phyloP scores from a whole-genome alignment of 441 rosid genomes.

The Rhodomyrtus psidioides region DNA sequence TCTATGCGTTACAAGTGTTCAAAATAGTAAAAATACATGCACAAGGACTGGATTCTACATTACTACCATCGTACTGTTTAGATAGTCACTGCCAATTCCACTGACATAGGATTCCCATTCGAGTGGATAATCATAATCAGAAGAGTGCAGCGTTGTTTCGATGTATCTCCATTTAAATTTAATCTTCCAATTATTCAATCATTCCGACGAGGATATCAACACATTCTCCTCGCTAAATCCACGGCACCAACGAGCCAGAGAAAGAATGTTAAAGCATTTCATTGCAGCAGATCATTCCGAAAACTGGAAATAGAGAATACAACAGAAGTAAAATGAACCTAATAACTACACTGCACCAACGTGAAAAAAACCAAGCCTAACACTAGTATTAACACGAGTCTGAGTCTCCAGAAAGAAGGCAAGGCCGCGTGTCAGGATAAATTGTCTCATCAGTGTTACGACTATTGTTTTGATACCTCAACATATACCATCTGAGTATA shows the following conservation, averaged over 20 bases:
- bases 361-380: not conserved
- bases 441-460: slow-evolving; percentile 15
- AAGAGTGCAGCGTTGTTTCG: not conserved
- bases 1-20: not conserved
- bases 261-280: not conserved
- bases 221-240: not conserved
- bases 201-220: not conserved
- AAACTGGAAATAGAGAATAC: not conserved
- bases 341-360: not conserved
- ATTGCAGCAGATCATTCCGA: not conserved
- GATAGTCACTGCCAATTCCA: not conserved
- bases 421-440: not conserved
- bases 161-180: not conserved
- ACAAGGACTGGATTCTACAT: not conserved
- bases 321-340: not conserved
- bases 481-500: slow-evolving; percentile 96
- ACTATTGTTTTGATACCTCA: slow-evolving; percentile 55
- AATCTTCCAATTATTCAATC: not conserved
- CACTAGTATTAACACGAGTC: slow-evolving; percentile 11
- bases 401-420: slow-evolving; percentile 8
- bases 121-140: not conserved
- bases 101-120: not conserved
- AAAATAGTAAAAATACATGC: too few relatives aligned
- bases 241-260: not conserved
- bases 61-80: not conserved